Evolutionary conservation across 2,329 filamentous ascomycete genomes (phyloP), one percentile per base, ranked within the genome.

Genomic region (Dactylellina haptotyla): DNA sequence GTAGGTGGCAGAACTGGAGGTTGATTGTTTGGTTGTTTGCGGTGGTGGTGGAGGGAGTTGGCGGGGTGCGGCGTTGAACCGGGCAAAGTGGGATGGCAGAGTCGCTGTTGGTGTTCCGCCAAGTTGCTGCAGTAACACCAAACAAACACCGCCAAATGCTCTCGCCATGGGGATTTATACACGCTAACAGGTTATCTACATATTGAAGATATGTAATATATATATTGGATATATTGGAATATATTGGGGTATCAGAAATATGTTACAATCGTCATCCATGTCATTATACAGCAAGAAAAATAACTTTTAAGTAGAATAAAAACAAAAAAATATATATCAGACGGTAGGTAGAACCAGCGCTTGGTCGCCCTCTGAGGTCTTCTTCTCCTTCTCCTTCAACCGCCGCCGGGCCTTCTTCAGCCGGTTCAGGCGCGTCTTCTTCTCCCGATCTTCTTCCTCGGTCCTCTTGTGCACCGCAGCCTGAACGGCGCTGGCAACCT

Each of bases 361-460:
- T n/a, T 61, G 25, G 16, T 56, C 45, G 14, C 4, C 28, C 4
- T 30, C n/a, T n/a, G n/a, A n/a, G n/a, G n/a, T 39, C 30, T 48
- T 34, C 20, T 61, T 43, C 18, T 66, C 61, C 18, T 66, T 65
- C 48, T 50, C 16, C 56, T 66, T 73, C 25, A 56, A 46, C 26
- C 57, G 48, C 46, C 61, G 53, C 37, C 61, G 48, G 18, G 48
- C 41, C 48, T 62, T 73, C 54, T 73, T 73, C 48, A 73, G 28
- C 16, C 69, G 30, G 18, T 73, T 73, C 56, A 73, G 26, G n/a
- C 69, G 53, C 16, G 69, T 65, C 48, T 30, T 65, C 69, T 73
- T 73, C 32, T 73, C 69, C 14, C 46, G 18, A 32, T 73, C 61
- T 23, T 73, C 69, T 6, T 73, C 54, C 14, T 73, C 69, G 1